Evolutionary conservation across 1,284 basidiomycete species (phyloP).

Genomic region (Ceratobasidium sp.): DNA sequence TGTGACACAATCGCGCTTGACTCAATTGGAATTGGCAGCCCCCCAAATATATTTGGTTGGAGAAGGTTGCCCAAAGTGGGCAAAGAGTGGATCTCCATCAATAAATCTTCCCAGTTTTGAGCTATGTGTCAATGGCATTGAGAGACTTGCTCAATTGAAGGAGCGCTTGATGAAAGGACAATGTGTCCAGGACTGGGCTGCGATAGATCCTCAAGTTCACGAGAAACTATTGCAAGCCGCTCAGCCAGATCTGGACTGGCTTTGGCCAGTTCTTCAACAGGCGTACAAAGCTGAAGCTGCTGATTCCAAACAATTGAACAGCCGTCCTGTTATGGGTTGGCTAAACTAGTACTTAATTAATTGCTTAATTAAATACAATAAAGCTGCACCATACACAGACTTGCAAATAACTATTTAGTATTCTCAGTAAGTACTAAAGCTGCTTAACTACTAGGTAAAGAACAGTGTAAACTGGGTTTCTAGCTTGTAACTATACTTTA

Average conservation of each 20-base stretch:
- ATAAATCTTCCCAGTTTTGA: neutral
- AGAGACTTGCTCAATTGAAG: neutral
- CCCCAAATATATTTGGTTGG: neutral
- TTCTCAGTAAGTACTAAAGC: no score
- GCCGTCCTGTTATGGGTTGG: no score
- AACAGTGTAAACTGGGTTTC: no score
- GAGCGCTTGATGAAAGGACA: no score
- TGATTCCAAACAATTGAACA: constrained; percentile 16
- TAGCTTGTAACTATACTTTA: no score
- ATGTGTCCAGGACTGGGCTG: neutral
- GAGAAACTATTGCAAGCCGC: neutral
- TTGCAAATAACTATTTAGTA: no score
- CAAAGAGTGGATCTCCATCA: neutral
- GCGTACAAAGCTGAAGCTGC: neutral
- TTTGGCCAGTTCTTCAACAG: neutral
- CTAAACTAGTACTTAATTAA: no score
- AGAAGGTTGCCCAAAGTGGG: neutral
- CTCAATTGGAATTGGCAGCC: neutral
- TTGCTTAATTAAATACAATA: no score
- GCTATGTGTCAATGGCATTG: neutral
- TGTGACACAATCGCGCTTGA: neutral
- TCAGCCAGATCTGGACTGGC: neutral
- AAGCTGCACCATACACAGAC: no score
- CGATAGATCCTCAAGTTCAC: neutral
- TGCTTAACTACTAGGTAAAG: no score